A percentile compares a stretch with the other conserved stretches of the same genome.
Conservation (phyloP, 1,139 yeast genomes). For the Blastobotrys capitulatus region DNA sequence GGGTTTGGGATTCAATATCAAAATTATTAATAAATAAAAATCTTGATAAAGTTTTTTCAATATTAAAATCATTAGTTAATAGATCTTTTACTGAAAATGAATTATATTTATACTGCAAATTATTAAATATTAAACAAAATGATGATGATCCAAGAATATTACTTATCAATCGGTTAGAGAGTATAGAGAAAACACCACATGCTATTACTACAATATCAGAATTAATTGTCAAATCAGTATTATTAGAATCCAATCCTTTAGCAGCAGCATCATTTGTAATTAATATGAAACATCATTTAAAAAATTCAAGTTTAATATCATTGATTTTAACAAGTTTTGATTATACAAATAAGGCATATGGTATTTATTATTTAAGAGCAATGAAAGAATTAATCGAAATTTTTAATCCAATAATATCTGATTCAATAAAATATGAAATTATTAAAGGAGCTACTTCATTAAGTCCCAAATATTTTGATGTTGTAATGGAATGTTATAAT, state of each 20-base stretch:
- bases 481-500: slow-evolving; percentile 5
- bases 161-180: background rate
- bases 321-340: slow-evolving; percentile 1
- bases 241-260: slow-evolving; percentile 11
- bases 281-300: background rate
- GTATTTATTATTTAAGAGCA: slow-evolving; percentile 6
- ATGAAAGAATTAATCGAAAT: background rate
- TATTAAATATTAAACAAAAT: too few species aligned
- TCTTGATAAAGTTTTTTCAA: slow-evolving; percentile 1
- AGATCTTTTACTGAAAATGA: too few species aligned
- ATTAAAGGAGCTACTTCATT: background rate
- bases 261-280: slow-evolving; percentile 5
- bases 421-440: background rate
- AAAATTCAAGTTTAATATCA: background rate
- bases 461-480: slow-evolving; percentile 10
- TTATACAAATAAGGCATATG: background rate
- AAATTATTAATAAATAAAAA: slow-evolving; percentile 4
- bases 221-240: slow-evolving; percentile 1
- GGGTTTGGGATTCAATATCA: slow-evolving; percentile 6
- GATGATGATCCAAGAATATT: background rate
- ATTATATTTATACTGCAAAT: slow-evolving; percentile 1
- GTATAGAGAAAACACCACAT: background rate
- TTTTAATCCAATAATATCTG: background rate
- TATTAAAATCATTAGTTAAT: background rate
- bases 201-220: slow-evolving; percentile 1